Conservation (phyloP, 2,329 filamentous ascomycete species). For the Cladobotryum mycophilum region DNA sequence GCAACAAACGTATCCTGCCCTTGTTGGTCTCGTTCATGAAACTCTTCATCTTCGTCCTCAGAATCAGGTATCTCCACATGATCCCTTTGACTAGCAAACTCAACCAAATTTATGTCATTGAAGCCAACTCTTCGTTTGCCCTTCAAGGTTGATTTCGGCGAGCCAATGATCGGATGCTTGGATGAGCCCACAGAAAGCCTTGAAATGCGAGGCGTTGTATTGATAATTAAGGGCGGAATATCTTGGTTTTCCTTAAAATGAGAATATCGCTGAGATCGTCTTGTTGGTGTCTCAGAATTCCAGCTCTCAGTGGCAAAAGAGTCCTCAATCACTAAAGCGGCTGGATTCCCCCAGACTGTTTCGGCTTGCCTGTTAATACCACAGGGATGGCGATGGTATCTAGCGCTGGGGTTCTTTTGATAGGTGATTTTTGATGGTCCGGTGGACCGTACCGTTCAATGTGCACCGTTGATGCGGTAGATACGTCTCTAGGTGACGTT, state of each 20-base stretch:
- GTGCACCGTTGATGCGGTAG: slow-evolving; percentile 36
- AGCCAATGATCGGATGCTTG: too few species aligned
- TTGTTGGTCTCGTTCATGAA: slow-evolving; percentile 7
- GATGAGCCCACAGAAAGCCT: neutral
- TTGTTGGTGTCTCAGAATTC: slow-evolving; percentile 21
- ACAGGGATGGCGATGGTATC: slow-evolving; percentile 15
- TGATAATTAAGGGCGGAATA: neutral
- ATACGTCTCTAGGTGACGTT: slow-evolving; percentile 35
- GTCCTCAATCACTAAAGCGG: slow-evolving; percentile 37
- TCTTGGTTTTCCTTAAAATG: neutral
- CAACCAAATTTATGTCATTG: neutral
- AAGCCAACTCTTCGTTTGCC: neutral
- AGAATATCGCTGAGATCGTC: neutral
- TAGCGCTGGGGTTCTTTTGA: slow-evolving; percentile 29
- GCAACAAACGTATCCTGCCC: slow-evolving; percentile 18
- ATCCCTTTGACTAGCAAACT: neutral
- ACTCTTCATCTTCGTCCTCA: slow-evolving; percentile 35
- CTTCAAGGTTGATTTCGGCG: too few species aligned
- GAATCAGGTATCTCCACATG: slow-evolving; percentile 43
- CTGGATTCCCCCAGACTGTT: slow-evolving; percentile 13
- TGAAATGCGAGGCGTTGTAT: neutral
- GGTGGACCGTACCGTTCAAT: slow-evolving; percentile 33
- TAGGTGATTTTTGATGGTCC: slow-evolving; percentile 29
- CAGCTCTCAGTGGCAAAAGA: slow-evolving; percentile 36
- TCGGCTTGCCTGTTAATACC: slow-evolving; percentile 16